These are phyloP conservation scores for Fusarium sp. DNA, from an alignment of 2,329 filamentous ascomycete species.

Conservation along the genomic window DNA sequence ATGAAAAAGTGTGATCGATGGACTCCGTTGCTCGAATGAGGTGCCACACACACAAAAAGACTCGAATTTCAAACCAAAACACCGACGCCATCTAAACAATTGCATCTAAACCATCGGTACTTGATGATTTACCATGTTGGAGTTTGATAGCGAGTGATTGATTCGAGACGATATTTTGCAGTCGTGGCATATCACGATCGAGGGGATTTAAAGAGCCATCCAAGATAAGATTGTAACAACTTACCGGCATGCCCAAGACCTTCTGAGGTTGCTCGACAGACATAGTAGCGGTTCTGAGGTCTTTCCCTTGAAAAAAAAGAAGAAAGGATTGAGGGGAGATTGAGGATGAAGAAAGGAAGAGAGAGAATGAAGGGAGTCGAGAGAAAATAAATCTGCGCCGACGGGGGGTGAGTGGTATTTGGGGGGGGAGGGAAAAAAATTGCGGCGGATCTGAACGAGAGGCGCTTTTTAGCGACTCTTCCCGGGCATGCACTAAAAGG, in stretches of 20 bases:
- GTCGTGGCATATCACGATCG: constrained; percentile 50
- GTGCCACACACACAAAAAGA: constrained; percentile 17
- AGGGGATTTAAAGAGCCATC: constrained; percentile 13
- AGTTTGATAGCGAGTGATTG: constrained; percentile 14
- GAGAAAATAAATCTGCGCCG: constrained; percentile 61
- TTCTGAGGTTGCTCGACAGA: constrained; percentile 67
- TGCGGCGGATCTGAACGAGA: constrained; percentile 60
- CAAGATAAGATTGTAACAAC: constrained; percentile 50
- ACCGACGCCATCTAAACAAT: neutral
- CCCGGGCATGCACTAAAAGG: constrained; percentile 58
- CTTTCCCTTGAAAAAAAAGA: constrained; percentile 58
- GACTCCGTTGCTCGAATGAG: constrained; percentile 1
- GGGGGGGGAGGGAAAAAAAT: constrained; percentile 62
- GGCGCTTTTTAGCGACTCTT: constrained; percentile 69
- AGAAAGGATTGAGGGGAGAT: constrained; percentile 74
- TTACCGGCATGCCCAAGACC: constrained; percentile 77
- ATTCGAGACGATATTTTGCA: constrained; percentile 37
- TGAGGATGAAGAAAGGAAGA: constrained; percentile 60
- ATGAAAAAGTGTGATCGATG: neutral
- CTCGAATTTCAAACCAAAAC: neutral
- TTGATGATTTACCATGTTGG: constrained; percentile 37
- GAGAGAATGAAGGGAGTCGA: constrained; percentile 59
- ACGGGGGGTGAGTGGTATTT: constrained; percentile 59
- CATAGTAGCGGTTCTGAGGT: constrained; percentile 64
- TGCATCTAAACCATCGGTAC: neutral